Conservation (phyloP, 164 flowering plant species). For the Cinnamomum micranthum region DNA sequence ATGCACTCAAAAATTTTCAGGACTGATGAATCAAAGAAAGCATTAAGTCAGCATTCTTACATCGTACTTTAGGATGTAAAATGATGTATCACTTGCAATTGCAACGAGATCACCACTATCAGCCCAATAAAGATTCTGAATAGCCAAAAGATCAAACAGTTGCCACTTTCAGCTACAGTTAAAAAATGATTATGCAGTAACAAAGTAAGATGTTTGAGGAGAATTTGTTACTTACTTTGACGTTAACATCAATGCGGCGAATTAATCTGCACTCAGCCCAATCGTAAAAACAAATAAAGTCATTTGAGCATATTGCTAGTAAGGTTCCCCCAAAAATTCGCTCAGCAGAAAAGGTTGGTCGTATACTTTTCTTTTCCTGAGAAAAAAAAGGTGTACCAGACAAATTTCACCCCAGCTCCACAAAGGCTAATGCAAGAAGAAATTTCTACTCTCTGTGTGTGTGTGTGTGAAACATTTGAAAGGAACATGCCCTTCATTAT, state of each 20-base stretch:
- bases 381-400: slow-evolving; percentile 7
- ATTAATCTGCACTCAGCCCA: slow-evolving; percentile 98
- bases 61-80: slow-evolving; percentile 90
- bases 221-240: slow-evolving; percentile 54
- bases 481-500: no score
- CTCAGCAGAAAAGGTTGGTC: slow-evolving; percentile 95
- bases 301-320: slow-evolving; percentile 95
- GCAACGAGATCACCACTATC: slow-evolving; percentile 96
- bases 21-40: not conserved
- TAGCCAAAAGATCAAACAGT: slow-evolving; percentile 6
- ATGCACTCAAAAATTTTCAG: not conserved
- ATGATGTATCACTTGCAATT: slow-evolving; percentile 88
- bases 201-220: not conserved
- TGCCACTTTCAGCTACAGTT: not conserved
- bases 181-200: not conserved
- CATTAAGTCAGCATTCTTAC: slow-evolving; percentile 37
- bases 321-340: slow-evolving; percentile 84
- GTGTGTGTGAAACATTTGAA: no score
- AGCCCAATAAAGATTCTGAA: slow-evolving; percentile 97
- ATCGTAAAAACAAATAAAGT: slow-evolving; percentile 94
- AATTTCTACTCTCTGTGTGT: no score
- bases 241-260: slow-evolving; percentile 84
- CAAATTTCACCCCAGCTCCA: not conserved
- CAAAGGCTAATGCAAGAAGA: not conserved
- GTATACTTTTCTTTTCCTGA: slow-evolving; percentile 90